These are phyloP conservation scores for Populus hybrid DNA, from an alignment of 441 rosid genomes.

Conservation along the genomic window DNA sequence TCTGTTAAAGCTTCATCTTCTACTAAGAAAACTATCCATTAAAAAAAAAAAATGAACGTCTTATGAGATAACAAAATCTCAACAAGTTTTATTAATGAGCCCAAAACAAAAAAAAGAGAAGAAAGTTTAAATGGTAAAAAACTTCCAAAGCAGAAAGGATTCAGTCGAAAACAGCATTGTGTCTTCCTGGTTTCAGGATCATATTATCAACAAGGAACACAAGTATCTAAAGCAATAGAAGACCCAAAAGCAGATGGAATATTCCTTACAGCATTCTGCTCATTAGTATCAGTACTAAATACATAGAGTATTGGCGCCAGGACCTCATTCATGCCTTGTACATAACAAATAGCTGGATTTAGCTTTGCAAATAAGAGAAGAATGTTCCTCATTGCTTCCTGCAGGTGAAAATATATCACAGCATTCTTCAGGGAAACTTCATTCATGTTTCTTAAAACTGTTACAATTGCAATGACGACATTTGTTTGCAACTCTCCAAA, in stretches of 20 bases:
- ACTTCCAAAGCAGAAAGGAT: neutral
- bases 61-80: neutral
- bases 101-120: neutral
- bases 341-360: conserved; percentile 70
- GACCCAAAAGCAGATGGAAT: conserved; percentile 2
- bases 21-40: neutral
- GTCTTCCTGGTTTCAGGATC: neutral
- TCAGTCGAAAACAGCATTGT: neutral
- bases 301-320: conserved; percentile 64
- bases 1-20: neutral
- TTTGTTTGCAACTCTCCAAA: neutral
- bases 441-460: neutral
- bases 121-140: neutral
- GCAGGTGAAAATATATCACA: conserved; percentile 13
- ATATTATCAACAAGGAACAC: neutral
- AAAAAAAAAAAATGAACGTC: neutral
- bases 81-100: neutral
- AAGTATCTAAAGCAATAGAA: conserved; percentile 3
- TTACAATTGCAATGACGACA: neutral
- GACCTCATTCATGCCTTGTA: conserved; percentile 84
- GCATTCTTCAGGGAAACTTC: conserved; percentile 5
- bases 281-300: conserved; percentile 50
- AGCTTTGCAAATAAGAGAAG: conserved; percentile 67
- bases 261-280: conserved; percentile 53
- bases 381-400: conserved; percentile 69